A percentile compares a stretch with the other conserved stretches of the same genome.
These are phyloP conservation scores for Plasmodium adleri DNA, from an alignment of 169 alveolate species.

Conservation along the genomic window DNA sequence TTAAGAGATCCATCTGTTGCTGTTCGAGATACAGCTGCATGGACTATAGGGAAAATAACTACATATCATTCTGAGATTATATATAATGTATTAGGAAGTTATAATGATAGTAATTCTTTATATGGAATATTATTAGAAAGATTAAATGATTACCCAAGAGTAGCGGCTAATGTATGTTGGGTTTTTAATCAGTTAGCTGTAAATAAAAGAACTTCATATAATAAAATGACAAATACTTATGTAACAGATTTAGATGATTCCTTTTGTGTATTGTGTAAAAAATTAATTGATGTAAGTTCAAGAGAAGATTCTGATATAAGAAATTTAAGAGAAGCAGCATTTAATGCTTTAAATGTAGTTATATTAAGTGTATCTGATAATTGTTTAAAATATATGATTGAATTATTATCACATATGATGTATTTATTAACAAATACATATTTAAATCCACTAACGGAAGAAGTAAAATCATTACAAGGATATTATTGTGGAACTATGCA, in stretches of 20 bases:
- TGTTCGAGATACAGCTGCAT: conserved; percentile 95
- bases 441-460: conserved; percentile 75
- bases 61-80: conserved; percentile 90
- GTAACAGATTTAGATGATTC: conserved; percentile 78
- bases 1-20: conserved; percentile 92
- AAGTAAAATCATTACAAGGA: conserved; percentile 72
- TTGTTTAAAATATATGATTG: conserved; percentile 80
- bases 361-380: conserved; percentile 80
- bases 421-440: conserved; percentile 76
- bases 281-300: conserved; percentile 80
- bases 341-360: conserved; percentile 80
- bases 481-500: conserved; percentile 85
- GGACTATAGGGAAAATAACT: conserved; percentile 94
- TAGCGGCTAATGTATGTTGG: conserved; percentile 87
- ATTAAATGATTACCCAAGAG: conserved; percentile 84
- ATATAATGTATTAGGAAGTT: conserved; percentile 86
- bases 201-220: conserved; percentile 54
- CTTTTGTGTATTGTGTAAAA: conserved; percentile 83
- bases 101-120: conserved; percentile 79
- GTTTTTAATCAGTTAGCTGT: conserved; percentile 84
- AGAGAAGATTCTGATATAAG: conserved; percentile 84
- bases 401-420: conserved; percentile 80
- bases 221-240: conserved; percentile 53
- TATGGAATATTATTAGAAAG: conserved; percentile 83
- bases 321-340: conserved; percentile 82